Evolutionary conservation across 148 eudicot species (phyloP).

Genomic region (Spergularia bocconei): DNA sequence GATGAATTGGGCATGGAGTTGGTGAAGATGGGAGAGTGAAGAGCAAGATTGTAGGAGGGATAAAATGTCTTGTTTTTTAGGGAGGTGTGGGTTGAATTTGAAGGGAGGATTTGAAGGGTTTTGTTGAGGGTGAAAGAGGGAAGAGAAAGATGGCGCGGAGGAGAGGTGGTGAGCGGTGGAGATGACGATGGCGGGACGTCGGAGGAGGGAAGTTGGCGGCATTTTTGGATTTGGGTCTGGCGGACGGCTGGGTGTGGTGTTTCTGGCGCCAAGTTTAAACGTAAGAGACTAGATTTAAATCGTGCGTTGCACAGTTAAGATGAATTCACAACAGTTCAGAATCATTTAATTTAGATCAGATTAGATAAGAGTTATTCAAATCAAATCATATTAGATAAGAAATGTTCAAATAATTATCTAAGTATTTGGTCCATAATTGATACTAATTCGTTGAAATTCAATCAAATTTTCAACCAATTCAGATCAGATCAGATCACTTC

Average conservation of each 20-base stretch:
- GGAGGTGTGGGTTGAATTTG: constrained; percentile 10
- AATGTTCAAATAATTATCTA: too few relatives aligned
- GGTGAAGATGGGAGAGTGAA: constrained; percentile 35
- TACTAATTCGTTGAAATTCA: too few relatives aligned
- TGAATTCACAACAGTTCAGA: too few relatives aligned
- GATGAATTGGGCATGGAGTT: constrained; percentile 60
- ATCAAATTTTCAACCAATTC: too few relatives aligned
- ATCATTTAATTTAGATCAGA: too few relatives aligned
- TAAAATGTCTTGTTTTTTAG: constrained; percentile 20
- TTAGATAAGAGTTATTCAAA: too few relatives aligned
- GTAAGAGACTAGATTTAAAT: too few relatives aligned
- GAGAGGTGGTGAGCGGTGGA: constrained; percentile 9
- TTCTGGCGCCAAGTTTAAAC: constrained; percentile 6
- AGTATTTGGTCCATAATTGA: too few relatives aligned
- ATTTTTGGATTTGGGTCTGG: neutral
- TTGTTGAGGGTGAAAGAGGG: constrained; percentile 11
- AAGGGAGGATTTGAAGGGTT: neutral
- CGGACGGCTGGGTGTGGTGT: neutral
- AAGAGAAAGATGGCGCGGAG: constrained; percentile 14
- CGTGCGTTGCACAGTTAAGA: too few relatives aligned
- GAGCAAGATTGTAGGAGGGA: constrained; percentile 43
- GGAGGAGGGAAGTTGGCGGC: constrained; percentile 7
- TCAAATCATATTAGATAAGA: too few relatives aligned
- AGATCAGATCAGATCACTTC: too few relatives aligned
- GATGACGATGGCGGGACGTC: neutral